A percentile compares a stretch with the other conserved stretches of the same genome.
These are phyloP conservation scores for Scleroderma bovista DNA, from an alignment of 768 basidiomycete genomes.

Conservation along the genomic window DNA sequence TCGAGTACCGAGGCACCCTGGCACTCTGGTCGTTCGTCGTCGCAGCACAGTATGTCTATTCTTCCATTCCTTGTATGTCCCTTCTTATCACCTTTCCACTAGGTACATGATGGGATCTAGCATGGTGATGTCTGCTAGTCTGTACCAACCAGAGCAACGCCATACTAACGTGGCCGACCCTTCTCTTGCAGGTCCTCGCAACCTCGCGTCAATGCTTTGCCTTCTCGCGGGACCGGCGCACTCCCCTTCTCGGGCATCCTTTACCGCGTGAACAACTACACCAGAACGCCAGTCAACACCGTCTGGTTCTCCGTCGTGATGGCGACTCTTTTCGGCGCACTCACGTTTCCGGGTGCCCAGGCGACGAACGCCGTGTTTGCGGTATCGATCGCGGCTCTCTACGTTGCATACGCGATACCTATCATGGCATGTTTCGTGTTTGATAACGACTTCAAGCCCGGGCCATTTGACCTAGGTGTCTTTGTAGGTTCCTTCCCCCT, in stretches of 20 bases:
- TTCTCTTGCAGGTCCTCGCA: conserved; percentile 30
- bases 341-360: conserved; percentile 54
- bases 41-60: conserved; percentile 36
- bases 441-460: conserved; percentile 40
- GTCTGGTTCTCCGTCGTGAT: conserved; percentile 46
- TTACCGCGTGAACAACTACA: conserved; percentile 49
- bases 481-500: conserved; percentile 29
- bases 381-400: conserved; percentile 39
- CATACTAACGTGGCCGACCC: not conserved
- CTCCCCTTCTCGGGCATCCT: conserved; percentile 60
- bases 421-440: conserved; percentile 48
- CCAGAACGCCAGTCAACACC: conserved; percentile 51
- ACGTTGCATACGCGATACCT: conserved; percentile 51
- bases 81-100: not conserved
- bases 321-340: conserved; percentile 47
- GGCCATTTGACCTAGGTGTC: conserved; percentile 42
- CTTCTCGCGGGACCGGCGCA: conserved; percentile 61
- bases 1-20: conserved; percentile 38
- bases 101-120: conserved; percentile 48
- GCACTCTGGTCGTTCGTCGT: conserved; percentile 53
- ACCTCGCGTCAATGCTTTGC: conserved; percentile 63
- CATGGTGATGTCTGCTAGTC: conserved; percentile 27
- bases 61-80: not conserved
- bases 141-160: not conserved
- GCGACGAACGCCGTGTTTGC: conserved; percentile 60